Percentiles rank a stretch among this genome's conserved stretches.
These are phyloP conservation scores for Fusarium verrucosum DNA, from an alignment of 2,329 filamentous ascomycete genomes.

Conservation along the genomic window DNA sequence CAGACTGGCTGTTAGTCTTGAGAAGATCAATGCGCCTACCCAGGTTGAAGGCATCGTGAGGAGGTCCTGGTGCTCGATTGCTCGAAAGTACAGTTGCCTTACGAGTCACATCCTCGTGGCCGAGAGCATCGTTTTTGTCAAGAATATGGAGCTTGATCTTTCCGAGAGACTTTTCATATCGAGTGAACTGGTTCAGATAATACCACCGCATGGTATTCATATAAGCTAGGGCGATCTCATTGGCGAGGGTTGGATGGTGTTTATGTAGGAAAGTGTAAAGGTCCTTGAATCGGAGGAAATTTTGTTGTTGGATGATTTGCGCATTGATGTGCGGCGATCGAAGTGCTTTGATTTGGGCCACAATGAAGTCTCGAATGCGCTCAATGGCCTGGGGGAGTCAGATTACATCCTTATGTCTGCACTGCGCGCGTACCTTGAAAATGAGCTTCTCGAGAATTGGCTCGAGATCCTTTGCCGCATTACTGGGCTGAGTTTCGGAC, in stretches of 20 bases:
- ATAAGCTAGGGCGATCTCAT: conserved; percentile 92
- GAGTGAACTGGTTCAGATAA: conserved; percentile 88
- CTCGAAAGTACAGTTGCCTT: conserved; percentile 68
- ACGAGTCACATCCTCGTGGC: conserved; percentile 76
- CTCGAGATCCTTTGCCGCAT: conserved; percentile 83
- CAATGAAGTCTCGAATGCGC: conserved; percentile 92
- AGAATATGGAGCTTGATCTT: conserved; percentile 85
- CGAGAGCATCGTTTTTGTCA: conserved; percentile 85
- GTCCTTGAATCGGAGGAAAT: conserved; percentile 88
- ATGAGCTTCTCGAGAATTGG: conserved; percentile 87
- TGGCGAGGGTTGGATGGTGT: conserved; percentile 82
- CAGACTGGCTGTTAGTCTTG: conserved; percentile 75
- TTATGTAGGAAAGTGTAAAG: conserved; percentile 85
- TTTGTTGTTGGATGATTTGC: conserved; percentile 94
- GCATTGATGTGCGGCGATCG: conserved; percentile 96
- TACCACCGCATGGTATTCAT: conserved; percentile 99
- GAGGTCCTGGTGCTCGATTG: conserved; percentile 58
- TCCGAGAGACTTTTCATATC: conserved; percentile 84
- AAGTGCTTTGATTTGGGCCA: conserved; percentile 92
- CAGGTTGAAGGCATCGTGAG: conserved; percentile 88
- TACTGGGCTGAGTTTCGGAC: conserved; percentile 68
- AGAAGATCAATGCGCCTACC: conserved; percentile 87
- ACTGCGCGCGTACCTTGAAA: conserved; percentile 67
- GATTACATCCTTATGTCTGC: not conserved
- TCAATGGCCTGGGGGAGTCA: conserved; percentile 74